phyloP scores from a whole-genome alignment of 305 asterid species.

The Andrographis paniculata region DNA sequence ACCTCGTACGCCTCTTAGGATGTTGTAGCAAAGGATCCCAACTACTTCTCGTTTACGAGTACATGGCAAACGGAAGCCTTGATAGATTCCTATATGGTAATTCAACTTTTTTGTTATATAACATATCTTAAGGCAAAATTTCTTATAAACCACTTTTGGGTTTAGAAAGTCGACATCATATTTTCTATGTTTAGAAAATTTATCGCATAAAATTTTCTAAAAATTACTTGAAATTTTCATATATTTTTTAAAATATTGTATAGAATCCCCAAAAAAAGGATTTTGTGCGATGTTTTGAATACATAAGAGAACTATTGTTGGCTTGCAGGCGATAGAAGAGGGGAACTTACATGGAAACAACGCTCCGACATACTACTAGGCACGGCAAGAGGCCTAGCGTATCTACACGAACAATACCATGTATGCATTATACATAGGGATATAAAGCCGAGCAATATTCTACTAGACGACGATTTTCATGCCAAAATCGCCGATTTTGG shows the following conservation, averaged over 20 bases:
- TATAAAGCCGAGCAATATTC: slow-evolving; percentile 65
- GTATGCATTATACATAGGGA: slow-evolving; percentile 78
- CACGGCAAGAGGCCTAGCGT: slow-evolving; percentile 73
- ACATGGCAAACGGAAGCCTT: slow-evolving; percentile 85
- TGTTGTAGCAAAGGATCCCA: slow-evolving; percentile 66
- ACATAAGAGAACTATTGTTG: no score
- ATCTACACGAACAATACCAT: slow-evolving; percentile 79
- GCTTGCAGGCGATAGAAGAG: slow-evolving; percentile 48
- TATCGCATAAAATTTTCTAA: no score
- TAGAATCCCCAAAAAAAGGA: no score
- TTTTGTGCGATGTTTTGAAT: no score
- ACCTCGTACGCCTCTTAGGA: slow-evolving; percentile 72
- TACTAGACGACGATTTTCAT: slow-evolving; percentile 54
- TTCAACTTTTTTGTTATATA: no score
- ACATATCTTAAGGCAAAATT: no score
- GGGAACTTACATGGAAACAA: slow-evolving; percentile 67
- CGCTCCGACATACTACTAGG: slow-evolving; percentile 65
- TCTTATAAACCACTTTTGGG: no score
- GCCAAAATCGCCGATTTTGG: slow-evolving; percentile 86
- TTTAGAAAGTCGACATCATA: no score
- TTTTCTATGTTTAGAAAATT: no score
- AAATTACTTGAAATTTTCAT: no score
- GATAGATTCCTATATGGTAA: slow-evolving; percentile 67
- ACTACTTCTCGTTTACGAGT: slow-evolving; percentile 63
- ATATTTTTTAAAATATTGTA: no score